Percentiles rank a stretch among this genome's conserved stretches.
These are phyloP conservation scores for Tubosaeta sp. DNA, from an alignment of 768 basidiomycete species.

Conservation along the genomic window DNA sequence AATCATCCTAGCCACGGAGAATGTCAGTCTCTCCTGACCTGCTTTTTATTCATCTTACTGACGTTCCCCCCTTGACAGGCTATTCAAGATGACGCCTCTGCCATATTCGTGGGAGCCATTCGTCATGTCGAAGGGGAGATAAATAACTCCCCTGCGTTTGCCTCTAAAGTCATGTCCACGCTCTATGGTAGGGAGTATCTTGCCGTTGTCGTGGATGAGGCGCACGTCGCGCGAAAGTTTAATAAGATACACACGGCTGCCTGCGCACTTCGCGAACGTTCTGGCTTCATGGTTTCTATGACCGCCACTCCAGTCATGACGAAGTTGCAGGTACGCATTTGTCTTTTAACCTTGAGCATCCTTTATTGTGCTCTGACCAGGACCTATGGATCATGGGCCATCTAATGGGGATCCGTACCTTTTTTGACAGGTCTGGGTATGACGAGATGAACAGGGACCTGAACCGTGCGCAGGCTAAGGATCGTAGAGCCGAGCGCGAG, in stretches of 20 bases:
- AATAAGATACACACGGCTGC: slow-evolving; percentile 1
- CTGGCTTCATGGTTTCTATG: not conserved
- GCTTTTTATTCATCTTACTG: no score
- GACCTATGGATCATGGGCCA: slow-evolving; percentile 6
- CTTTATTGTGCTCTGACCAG: not conserved
- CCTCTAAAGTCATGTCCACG: not conserved
- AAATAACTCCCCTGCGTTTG: no score
- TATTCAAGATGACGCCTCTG: not conserved
- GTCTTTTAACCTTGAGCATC: no score
- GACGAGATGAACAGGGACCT: not conserved
- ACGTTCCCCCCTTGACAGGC: no score
- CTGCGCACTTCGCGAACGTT: not conserved
- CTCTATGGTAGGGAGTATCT: no score
- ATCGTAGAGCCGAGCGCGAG: not conserved
- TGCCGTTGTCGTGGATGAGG: slow-evolving; percentile 2
- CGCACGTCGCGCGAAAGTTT: not conserved
- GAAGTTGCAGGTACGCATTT: slow-evolving; percentile 1
- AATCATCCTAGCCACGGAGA: not conserved
- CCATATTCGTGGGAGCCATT: not conserved
- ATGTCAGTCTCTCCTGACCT: not conserved
- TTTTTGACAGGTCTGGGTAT: not conserved
- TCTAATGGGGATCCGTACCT: not conserved
- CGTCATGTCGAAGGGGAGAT: not conserved
- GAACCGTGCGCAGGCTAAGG: not conserved
- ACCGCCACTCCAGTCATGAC: slow-evolving; percentile 3